Base-by-base conservation (phyloP, 2,329 filamentous ascomycete genomes). In the Talaromyces sp. region DNA sequence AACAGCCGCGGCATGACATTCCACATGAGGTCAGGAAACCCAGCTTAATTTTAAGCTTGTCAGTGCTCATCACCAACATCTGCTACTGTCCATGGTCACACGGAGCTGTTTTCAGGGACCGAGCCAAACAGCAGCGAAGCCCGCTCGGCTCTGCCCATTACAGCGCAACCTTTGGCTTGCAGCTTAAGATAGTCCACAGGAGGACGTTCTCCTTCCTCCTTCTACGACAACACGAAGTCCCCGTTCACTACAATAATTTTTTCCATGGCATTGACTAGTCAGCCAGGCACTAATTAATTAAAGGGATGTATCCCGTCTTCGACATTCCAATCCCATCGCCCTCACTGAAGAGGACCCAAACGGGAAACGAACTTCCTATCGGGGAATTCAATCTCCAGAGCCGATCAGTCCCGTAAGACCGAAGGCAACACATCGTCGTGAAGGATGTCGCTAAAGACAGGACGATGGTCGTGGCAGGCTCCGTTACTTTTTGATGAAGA, bases 351-450 rank as follows among this genome's bases (percentile, higher is more conserved):
- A 85, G 77, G 82, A 87, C 83, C 75, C 83, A 5, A 82, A 82
- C 83, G 84, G 80, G 79, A 79, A 78, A 75, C 76, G 80, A 84
- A 86, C 84, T 88, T 88, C 85, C 86, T 88, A 86, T 84, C 77
- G 74, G 75, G 80, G 80, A 79, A 56, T 64, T 84, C 77, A 55
- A 72, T 88, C 85, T 87, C 77, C 83, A 82, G 83, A 84, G 77
- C 83, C 82, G 80, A 78, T 75, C 79, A 79, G 78, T 77, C 76
- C 72, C 62, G 46, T 41, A 73, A 75, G 75, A 79, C 80, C 64
- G 67, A 85, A 87, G 86, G 86, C 86, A 88, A 87, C 84, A 73
- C 82, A 79, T 78, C 82, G 84, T 80, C 82, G 81, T 85, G 71
- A 71, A 56, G 54, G 24, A 48, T 72, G 61, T 64, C 61, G 17